Percentiles rank a stretch among this genome's conserved stretches.
Evolutionary conservation across 345 rosid species (phyloP).

Genomic region (Rhodamnia rubescens): DNA sequence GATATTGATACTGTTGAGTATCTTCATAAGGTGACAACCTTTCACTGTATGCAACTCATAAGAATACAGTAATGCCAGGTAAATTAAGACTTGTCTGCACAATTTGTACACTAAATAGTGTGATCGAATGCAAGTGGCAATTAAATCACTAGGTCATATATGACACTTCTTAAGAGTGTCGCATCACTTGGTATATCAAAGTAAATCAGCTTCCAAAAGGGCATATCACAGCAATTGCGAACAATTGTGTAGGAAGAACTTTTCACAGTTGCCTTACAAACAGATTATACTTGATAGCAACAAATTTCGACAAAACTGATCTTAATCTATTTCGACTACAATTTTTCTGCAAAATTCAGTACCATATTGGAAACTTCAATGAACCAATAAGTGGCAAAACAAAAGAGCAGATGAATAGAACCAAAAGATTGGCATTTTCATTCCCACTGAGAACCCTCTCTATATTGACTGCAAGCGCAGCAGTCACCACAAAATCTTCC

Average conservation of each 20-base stretch:
- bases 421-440: neutral
- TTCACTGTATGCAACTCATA: neutral
- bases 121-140: neutral
- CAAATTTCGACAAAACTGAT: neutral
- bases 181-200: neutral
- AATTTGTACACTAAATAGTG: neutral
- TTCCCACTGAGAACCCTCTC: neutral
- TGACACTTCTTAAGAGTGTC: neutral
- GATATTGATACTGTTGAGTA: neutral
- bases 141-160: neutral
- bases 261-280: neutral
- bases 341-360: neutral
- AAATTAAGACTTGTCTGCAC: neutral
- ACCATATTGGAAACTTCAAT: neutral
- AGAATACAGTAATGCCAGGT: neutral
- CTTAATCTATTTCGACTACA: neutral
- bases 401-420: neutral
- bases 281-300: neutral
- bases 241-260: neutral
- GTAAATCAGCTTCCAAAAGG: neutral
- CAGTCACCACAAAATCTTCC: neutral
- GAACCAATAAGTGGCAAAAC: neutral
- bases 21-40: neutral
- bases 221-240: neutral
- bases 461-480: neutral